Base-by-base conservation (phyloP, 2,329 filamentous ascomycete genomes). In the Fusarium continuum region DNA sequence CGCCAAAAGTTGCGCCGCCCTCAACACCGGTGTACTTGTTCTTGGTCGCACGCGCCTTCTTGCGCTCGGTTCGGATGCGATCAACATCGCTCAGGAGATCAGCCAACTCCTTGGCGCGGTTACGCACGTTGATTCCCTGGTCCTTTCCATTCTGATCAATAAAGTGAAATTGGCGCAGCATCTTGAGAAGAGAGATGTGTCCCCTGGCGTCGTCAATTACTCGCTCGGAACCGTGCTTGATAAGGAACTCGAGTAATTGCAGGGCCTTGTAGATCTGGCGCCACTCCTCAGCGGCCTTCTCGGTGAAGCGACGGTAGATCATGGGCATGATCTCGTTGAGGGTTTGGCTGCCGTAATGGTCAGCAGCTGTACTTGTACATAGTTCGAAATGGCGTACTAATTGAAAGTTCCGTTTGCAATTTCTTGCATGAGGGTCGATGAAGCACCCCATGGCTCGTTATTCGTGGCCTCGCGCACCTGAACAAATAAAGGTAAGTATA, bases 261-360 rank as follows among this genome's bases (percentile, higher is more conserved):
- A 99, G 88, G 9, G 92, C 90, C 83, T 99, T 99, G 85, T 99
- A 99, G 74, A 99, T 99, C 78, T 99, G 95, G 68, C 95, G 88
- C 95, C 95, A 99, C 80, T 99, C 95, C 76, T 99, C 95, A 52
- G 95, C 94, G 8, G 93, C 86, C 82, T 99, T 99, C 77, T 99
- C 95, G 60, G 95, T 99, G 78, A 99, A 99, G 66, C 95, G 91
- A 74, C 96, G 95, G 82, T 99, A 99, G 74, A 99, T 97, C 92
- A 99, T 95, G 67, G 95, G 95, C 95, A 99, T 99, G 75, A 99
- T 98, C 78, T 99, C 95, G 78, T 98, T 98, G 54, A 99, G 88
- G 47, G 93, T 87, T 87, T 97, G 93, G 76, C 94, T 97, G 74
- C 54, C 35, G n/a, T 16, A 39, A 46, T 34, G 14, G 70, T 73